phyloP scores from a whole-genome alignment of 345 rosid species.

The Eucalyptus paniculata region DNA sequence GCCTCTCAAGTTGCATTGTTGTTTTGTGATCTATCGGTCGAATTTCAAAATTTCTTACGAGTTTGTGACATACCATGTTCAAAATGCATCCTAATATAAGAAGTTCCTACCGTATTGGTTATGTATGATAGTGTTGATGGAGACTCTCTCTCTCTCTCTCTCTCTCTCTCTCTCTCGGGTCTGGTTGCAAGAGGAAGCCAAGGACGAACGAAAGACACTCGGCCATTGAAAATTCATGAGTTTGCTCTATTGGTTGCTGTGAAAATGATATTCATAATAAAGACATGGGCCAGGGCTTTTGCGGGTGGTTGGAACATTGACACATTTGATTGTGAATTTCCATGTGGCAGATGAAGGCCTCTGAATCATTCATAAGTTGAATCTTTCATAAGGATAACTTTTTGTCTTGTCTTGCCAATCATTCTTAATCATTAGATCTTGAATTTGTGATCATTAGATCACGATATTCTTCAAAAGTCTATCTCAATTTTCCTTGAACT shows the following conservation, averaged over 20 bases:
- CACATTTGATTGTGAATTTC: not conserved
- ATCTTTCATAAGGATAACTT: not conserved
- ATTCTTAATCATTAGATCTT: not conserved
- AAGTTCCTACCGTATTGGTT: not conserved
- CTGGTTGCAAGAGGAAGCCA: not conserved
- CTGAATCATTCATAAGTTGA: not conserved
- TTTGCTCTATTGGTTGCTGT: not conserved
- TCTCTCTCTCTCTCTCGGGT: not conserved
- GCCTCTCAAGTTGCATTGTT: not conserved
- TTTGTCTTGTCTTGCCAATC: not conserved
- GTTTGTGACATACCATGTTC: not conserved
- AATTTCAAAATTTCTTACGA: not conserved
- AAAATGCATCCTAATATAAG: not conserved
- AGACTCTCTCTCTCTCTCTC: not conserved
- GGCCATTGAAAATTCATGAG: not conserved
- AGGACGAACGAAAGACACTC: not conserved
- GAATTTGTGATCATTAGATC: not conserved
- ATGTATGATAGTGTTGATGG: not conserved
- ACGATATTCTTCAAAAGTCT: not conserved
- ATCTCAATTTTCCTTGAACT: not conserved
- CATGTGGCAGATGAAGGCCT: not conserved
- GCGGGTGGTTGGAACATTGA: accelerated
- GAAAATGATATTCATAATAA: not conserved
- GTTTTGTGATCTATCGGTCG: not conserved
- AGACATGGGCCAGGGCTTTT: not conserved